These are phyloP conservation scores for Didymella pinodella DNA, from an alignment of 2,329 filamentous ascomycete species.

Conservation along the genomic window DNA sequence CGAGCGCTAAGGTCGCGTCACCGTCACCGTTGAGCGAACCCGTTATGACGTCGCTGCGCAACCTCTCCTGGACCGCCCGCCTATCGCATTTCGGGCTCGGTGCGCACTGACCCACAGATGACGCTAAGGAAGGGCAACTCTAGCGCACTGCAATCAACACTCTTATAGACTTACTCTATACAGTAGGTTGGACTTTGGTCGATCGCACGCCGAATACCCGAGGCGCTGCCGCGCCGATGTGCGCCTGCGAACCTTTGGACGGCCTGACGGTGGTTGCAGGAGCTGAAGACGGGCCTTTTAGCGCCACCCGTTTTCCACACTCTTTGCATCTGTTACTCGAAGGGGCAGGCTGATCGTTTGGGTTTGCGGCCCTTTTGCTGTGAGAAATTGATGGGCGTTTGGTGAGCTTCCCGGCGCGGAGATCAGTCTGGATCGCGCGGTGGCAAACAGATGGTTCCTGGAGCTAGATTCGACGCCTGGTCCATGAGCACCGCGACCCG, in stretches of 20 bases:
- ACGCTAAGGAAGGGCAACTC: slow-evolving; percentile 5
- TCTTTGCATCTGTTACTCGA: not conserved
- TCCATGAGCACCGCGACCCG: no score
- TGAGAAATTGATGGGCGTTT: not conserved
- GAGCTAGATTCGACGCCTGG: no score
- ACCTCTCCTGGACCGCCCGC: not conserved
- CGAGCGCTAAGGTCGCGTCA: slow-evolving; percentile 3
- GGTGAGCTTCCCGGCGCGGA: no score
- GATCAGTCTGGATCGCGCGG: not conserved
- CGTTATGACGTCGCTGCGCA: slow-evolving; percentile 8
- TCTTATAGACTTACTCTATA: not conserved
- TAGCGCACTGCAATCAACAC: slow-evolving; percentile 3
- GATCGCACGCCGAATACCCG: not conserved
- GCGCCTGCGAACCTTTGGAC: not conserved
- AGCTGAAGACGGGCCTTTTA: slow-evolving; percentile 20
- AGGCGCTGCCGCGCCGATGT: not conserved
- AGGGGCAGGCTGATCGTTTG: not conserved
- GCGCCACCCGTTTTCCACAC: slow-evolving; percentile 16
- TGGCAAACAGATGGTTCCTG: not conserved
- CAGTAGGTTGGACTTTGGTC: not conserved
- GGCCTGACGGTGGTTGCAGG: not conserved
- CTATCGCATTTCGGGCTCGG: no score
- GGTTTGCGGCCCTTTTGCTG: not conserved
- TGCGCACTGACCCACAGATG: not conserved
- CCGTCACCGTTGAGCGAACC: slow-evolving; percentile 8